Evolutionary conservation across 495 filamentous ascomycete genomes (phyloP), one percentile per base, ranked within the genome.

Genomic region (Chaetomium fimeti): DNA sequence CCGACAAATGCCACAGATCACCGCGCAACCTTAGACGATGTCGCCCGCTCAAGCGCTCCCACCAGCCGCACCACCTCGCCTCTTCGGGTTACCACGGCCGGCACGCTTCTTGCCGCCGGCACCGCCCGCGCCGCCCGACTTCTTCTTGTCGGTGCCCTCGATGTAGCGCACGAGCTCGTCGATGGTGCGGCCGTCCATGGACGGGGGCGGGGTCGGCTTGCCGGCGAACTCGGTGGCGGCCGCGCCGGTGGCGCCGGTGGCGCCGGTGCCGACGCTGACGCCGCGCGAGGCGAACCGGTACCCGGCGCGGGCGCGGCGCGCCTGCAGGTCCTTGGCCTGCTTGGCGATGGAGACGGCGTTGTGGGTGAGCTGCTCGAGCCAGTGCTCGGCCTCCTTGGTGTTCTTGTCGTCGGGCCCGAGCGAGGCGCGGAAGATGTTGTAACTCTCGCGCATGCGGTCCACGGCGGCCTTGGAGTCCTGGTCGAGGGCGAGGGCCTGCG

Each of bases 321-420:
- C 86, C 75, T 92, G 86, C 52, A 89, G 81, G 62, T 93, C 90
- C 78, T 96, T 96, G 54, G 90, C 88, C 66, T 96, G 91, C 80
- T 92, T 97, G 12, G 91, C 92, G 57, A 97, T 89, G 29, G 87
- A 89, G 49, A 99, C 95, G 47, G 95, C 95, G 67, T 93, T 96
- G 73, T 91, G 88, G 0, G 93, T 97, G 49, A 99, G 85, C 78
- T 96, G 92, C 73, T 93, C 91, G n/a, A 98, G 84, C 95, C 94
- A 98, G 61, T 83, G 89, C 79, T 92, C 89, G 22, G 89, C 90
- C 75, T 96, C 92, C 79, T 94, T 94, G 63, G 95, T 99, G 79
- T 98, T 97, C 68, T 89, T 88, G 76, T 97, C 91, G 20, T 95
- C 87, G 12, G 90, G 81, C 32, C 95, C 95, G 0, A 98, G 85